Conservation (phyloP, 2,329 filamentous ascomycete genomes). For the Escovopsis weberi region DNA sequence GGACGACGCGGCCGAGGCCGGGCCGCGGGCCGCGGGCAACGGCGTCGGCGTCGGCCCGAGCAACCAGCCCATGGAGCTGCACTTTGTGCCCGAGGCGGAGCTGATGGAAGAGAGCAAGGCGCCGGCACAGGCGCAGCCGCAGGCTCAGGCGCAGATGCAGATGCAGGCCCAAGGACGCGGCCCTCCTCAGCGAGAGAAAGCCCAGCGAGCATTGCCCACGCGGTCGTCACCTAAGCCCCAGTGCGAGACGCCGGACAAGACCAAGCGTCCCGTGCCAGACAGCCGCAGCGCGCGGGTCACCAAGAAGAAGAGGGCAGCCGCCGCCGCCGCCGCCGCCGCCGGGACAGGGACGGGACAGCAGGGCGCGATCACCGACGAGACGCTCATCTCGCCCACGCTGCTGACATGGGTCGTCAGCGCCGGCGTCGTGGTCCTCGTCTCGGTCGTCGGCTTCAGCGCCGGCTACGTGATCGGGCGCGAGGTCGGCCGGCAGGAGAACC, state of each 20-base stretch:
- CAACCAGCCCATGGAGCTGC: slow-evolving; percentile 41
- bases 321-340: neutral
- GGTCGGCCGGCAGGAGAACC: slow-evolving; percentile 45
- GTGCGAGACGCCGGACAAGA: slow-evolving; percentile 24
- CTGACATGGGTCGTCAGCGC: slow-evolving; percentile 52
- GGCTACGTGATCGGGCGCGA: slow-evolving; percentile 55
- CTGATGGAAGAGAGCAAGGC: slow-evolving; percentile 30
- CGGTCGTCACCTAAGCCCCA: slow-evolving; percentile 15
- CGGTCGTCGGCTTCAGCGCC: slow-evolving; percentile 53
- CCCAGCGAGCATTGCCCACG: neutral
- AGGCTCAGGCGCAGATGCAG: slow-evolving; percentile 3
- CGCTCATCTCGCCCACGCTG: slow-evolving; percentile 42
- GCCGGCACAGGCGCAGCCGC: slow-evolving; percentile 5
- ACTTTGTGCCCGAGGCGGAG: slow-evolving; percentile 47
- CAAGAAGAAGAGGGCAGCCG: slow-evolving; percentile 42
- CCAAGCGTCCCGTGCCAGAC: slow-evolving; percentile 30
- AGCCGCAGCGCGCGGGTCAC: slow-evolving; percentile 28
- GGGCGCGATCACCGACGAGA: slow-evolving; percentile 16
- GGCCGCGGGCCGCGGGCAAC: slow-evolving; percentile 14
- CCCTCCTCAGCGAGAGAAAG: slow-evolving; percentile 12
- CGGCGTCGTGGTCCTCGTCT: slow-evolving; percentile 52
- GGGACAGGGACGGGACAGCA: too few species aligned
- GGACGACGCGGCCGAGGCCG: slow-evolving; percentile 21
- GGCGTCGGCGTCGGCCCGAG: slow-evolving; percentile 26
- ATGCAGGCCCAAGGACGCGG: neutral